Conservation (phyloP, 495 filamentous ascomycete genomes). For the Poronia punctata region DNA sequence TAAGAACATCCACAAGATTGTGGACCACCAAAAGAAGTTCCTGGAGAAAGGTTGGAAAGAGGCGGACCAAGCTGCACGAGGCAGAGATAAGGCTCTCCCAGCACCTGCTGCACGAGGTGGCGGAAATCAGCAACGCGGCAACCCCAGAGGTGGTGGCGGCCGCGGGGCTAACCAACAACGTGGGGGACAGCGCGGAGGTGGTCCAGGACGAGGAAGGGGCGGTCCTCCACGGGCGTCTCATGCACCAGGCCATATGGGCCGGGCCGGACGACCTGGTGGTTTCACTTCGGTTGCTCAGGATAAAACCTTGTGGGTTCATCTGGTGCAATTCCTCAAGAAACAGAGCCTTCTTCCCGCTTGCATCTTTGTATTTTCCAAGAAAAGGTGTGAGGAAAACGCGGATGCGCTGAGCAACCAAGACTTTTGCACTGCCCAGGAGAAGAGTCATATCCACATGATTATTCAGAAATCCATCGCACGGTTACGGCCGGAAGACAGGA, state of each 20-base stretch:
- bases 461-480: slow-evolving; percentile 93
- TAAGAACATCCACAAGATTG: slow-evolving; percentile 89
- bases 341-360: slow-evolving; percentile 81
- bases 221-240: slow-evolving; percentile 53
- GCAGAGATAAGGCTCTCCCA: slow-evolving; percentile 63
- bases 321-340: slow-evolving; percentile 85
- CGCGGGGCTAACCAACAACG: slow-evolving; percentile 41
- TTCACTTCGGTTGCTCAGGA: slow-evolving; percentile 87
- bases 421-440: slow-evolving; percentile 85
- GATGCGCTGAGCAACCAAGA: slow-evolving; percentile 91
- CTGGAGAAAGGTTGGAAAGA: slow-evolving; percentile 90
- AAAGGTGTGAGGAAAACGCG: slow-evolving; percentile 92
- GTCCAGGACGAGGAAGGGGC: slow-evolving; percentile 49
- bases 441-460: slow-evolving; percentile 94
- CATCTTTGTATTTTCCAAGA: slow-evolving; percentile 98
- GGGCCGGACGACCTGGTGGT: slow-evolving; percentile 72
- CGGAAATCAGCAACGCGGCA: slow-evolving; percentile 49
- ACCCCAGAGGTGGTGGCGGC: slow-evolving; percentile 44
- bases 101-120: slow-evolving; percentile 43
- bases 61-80: slow-evolving; percentile 74
- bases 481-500: slow-evolving; percentile 82
- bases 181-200: slow-evolving; percentile 50
- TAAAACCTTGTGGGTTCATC: slow-evolving; percentile 91
- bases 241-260: slow-evolving; percentile 73
- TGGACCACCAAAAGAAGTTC: slow-evolving; percentile 85